A percentile compares a stretch with the other conserved stretches of the same genome.
Conservation (phyloP, 2,329 filamentous ascomycete genomes). For the Aspergillus persii region DNA sequence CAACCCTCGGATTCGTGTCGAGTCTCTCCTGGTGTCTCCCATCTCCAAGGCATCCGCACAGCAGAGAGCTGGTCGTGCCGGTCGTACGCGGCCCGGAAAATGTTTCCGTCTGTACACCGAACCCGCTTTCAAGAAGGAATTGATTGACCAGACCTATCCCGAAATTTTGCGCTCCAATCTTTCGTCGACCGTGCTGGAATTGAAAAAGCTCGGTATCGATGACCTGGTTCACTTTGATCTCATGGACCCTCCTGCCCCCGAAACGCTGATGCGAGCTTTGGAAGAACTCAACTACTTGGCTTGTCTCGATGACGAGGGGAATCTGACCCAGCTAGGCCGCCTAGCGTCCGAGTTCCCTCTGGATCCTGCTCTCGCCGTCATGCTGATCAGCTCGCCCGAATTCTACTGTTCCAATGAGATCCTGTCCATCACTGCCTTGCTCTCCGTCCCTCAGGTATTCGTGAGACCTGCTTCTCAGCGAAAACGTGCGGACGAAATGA, state of each 20-base stretch:
- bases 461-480: slow-evolving; percentile 80
- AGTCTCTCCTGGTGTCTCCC: slow-evolving; percentile 94
- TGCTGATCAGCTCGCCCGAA: slow-evolving; percentile 95
- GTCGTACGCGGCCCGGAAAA: slow-evolving; percentile 96
- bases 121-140: slow-evolving; percentile 91
- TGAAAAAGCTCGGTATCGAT: slow-evolving; percentile 95
- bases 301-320: slow-evolving; percentile 93
- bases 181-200: slow-evolving; percentile 87
- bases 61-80: slow-evolving; percentile 96
- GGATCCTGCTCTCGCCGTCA: slow-evolving; percentile 90
- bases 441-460: slow-evolving; percentile 94
- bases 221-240: slow-evolving; percentile 98
- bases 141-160: slow-evolving; percentile 95
- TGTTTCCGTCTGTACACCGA: slow-evolving; percentile 98
- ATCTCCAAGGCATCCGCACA: slow-evolving; percentile 98
- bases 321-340: slow-evolving; percentile 80
- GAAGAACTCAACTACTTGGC: slow-evolving; percentile 98
- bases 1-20: slow-evolving; percentile 92
- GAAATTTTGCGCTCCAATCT: slow-evolving; percentile 94
- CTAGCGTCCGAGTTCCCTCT: slow-evolving; percentile 93
- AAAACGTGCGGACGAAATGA: slow-evolving; percentile 96
- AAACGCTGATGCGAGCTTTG: slow-evolving; percentile 95
- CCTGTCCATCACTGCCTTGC: slow-evolving; percentile 85
- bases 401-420: slow-evolving; percentile 99
- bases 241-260: slow-evolving; percentile 96